These are phyloP conservation scores for Pseudomonodictys pantanalensis DNA, from an alignment of 495 filamentous ascomycete species.

Conservation along the genomic window DNA sequence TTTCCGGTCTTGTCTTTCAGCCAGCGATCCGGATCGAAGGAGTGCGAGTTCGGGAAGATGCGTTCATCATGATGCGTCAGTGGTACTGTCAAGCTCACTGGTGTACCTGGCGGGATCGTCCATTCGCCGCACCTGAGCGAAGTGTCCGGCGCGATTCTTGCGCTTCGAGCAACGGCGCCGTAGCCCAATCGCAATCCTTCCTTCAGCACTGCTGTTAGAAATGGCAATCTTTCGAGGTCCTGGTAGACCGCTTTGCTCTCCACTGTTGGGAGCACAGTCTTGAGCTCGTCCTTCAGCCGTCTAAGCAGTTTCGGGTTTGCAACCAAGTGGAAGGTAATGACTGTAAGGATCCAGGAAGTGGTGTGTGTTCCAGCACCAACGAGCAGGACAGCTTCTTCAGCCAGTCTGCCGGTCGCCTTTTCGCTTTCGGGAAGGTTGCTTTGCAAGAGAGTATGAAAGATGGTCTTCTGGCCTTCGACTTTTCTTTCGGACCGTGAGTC, in stretches of 20 bases:
- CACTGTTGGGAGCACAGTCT: background rate
- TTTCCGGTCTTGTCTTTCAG: slow-evolving; percentile 5
- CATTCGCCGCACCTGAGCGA: slow-evolving; percentile 40
- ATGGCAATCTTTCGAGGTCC: slow-evolving; percentile 36
- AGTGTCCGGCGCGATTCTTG: slow-evolving; percentile 45
- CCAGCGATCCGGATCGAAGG: slow-evolving; percentile 51
- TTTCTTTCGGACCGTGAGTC: slow-evolving; percentile 31
- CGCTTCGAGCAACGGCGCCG: slow-evolving; percentile 44
- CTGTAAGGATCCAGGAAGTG: slow-evolving; percentile 5
- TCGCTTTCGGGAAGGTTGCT: slow-evolving; percentile 22
- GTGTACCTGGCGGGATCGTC: slow-evolving; percentile 23
- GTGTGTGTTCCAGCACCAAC: slow-evolving; percentile 25
- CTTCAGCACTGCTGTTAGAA: slow-evolving; percentile 43
- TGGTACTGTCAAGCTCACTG: slow-evolving; percentile 24
- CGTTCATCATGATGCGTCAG: slow-evolving; percentile 36
- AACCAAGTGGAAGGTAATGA: slow-evolving; percentile 29
- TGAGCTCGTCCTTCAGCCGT: slow-evolving; percentile 22
- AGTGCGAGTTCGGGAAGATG: slow-evolving; percentile 40
- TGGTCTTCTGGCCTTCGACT: background rate
- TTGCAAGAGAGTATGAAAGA: slow-evolving; percentile 16
- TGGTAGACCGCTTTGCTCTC: background rate
- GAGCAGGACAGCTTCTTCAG: slow-evolving; percentile 15
- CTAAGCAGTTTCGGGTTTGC: slow-evolving; percentile 15
- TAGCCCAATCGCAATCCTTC: slow-evolving; percentile 51
- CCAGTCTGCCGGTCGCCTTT: slow-evolving; percentile 11